These are phyloP conservation scores for Penicillium freii DNA, from an alignment of 2,329 filamentous ascomycete genomes.

Conservation along the genomic window DNA sequence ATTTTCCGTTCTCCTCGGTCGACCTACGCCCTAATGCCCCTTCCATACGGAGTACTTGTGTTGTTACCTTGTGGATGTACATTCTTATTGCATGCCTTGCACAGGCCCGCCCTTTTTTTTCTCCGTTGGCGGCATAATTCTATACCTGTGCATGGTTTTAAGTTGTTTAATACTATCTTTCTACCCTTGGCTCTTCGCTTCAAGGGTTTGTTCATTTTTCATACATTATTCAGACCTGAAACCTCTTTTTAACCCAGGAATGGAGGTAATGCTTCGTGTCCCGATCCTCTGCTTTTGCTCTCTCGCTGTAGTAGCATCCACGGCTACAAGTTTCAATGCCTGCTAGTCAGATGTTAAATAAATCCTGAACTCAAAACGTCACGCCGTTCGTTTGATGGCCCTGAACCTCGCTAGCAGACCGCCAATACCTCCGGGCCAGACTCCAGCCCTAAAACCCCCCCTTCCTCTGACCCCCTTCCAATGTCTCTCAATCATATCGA, in stretches of 20 bases:
- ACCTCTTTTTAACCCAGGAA: background rate
- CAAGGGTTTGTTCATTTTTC: constrained; percentile 5
- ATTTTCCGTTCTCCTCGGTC: constrained; percentile 11
- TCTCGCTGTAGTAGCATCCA: background rate
- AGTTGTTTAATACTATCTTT: constrained; percentile 28
- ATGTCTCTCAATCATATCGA: constrained; percentile 7
- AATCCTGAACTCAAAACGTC: background rate
- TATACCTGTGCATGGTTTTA: constrained; percentile 20
- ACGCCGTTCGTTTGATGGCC: background rate
- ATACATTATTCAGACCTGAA: background rate
- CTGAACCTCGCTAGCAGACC: background rate
- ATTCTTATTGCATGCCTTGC: constrained; percentile 23
- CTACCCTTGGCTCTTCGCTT: constrained; percentile 6
- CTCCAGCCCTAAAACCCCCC: background rate
- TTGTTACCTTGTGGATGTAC: constrained; percentile 27
- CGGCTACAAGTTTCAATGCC: background rate
- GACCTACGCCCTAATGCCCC: constrained; percentile 22
- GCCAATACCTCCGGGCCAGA: background rate
- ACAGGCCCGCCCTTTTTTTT: constrained; percentile 19
- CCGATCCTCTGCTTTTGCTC: background rate
- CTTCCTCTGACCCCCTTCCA: background rate
- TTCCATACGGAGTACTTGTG: constrained; percentile 21
- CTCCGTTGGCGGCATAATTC: constrained; percentile 12
- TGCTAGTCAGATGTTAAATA: background rate
- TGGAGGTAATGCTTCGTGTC: background rate